phyloP scores from a whole-genome alignment of 1,284 basidiomycete species.

The Ceratobasidium sp. region DNA sequence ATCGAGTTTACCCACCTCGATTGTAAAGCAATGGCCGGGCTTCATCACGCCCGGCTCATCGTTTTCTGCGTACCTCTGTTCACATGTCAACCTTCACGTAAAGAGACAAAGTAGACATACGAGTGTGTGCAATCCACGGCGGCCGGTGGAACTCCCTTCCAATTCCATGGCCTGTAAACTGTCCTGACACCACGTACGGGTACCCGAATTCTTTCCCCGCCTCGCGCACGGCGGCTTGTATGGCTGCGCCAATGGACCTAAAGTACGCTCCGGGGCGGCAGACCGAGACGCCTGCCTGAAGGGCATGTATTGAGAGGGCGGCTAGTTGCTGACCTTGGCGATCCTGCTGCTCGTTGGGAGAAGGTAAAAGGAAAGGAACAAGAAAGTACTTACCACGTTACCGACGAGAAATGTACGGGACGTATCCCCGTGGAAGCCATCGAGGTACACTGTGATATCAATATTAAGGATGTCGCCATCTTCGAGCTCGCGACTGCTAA shows the following conservation, averaged over 20 bases:
- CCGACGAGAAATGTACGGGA: conserved; percentile 84
- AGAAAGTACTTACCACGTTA: conserved; percentile 66
- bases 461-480: conserved; percentile 87
- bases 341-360: conserved; percentile 64
- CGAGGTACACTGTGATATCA: conserved; percentile 81
- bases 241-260: conserved; percentile 78
- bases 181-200: conserved; percentile 71
- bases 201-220: conserved; percentile 50
- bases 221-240: conserved; percentile 65
- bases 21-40: conserved; percentile 88
- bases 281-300: conserved; percentile 75
- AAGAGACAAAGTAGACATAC: conserved; percentile 56
- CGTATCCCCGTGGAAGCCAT: conserved; percentile 88
- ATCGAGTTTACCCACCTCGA: conserved; percentile 66
- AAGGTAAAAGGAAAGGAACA: background rate
- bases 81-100: background rate
- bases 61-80: conserved; percentile 65
- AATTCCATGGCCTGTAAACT: conserved; percentile 90
- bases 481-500: conserved; percentile 74
- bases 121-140: conserved; percentile 84
- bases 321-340: conserved; percentile 72
- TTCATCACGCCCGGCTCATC: conserved; percentile 81
- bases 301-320: conserved; percentile 69
- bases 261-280: conserved; percentile 83
- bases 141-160: conserved; percentile 82